Evolutionary conservation across 495 filamentous ascomycete genomes (phyloP), one percentile per base, ranked within the genome.

Genomic region (Penicillium tannophilum): DNA sequence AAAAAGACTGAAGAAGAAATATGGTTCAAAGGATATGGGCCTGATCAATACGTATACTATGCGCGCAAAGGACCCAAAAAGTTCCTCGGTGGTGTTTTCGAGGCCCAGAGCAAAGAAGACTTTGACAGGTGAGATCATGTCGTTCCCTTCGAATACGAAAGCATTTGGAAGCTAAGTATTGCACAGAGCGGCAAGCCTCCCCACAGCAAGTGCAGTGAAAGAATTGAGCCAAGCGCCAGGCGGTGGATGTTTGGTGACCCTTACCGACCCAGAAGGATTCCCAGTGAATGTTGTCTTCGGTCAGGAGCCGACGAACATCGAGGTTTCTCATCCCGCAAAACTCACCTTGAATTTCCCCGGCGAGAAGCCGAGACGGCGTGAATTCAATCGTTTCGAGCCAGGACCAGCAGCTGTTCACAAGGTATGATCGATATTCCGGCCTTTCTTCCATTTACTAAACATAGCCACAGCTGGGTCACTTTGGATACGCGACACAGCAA

Each of bases 361-460:
- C 12, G 71, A 77, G 3, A 75, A 76, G 52, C 60, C 63, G n/a
- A 62, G 73, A 6, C 24, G 53, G 6, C 61, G 65, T 4, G 58
- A 60, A 43, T 74, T 75, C 53, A 72, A 71, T 17, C 61, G 73
- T 0, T 75, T 81, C 60, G 60, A 76, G 5, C 73, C 73, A 9
- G 86, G 89, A 9, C 88, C 89, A 2, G 86, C 87, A 2, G 82
- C 85, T 1, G 78, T 91, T 0, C 85, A 91, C 72, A 92, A 91
- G 57, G 67, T 70, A 6, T 12, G 53, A 55, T 14, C 24, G 5
- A n/a, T 3, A 20, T 24, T 36, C 5, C 48, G 9, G 0, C 3
- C 23, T 43, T 19, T 36, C 35, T 28, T 28, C 6, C 35, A 42
- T 7, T 16, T 23, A 58, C 36, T 49, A 39, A 59, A 1, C 17